phyloP scores from a whole-genome alignment of 371 early-diverging fungal genomes.

The Gilbertella persicaria region DNA sequence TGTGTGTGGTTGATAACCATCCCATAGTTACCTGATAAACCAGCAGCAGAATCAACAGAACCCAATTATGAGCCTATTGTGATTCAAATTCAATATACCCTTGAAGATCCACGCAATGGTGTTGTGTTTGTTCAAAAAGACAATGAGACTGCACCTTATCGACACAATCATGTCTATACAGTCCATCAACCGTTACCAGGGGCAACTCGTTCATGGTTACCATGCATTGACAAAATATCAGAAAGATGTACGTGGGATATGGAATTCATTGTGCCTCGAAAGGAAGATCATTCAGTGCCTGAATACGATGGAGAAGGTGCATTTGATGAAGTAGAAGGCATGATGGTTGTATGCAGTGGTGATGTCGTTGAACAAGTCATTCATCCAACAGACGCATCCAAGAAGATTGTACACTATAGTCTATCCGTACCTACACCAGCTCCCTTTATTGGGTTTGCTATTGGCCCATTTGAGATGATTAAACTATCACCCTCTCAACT shows the following conservation, averaged over 20 bases:
- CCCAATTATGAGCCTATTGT: constrained; percentile 43
- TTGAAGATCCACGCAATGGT: constrained; percentile 56
- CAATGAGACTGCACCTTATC: constrained; percentile 55
- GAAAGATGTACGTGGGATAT: constrained; percentile 89
- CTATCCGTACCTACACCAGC: constrained; percentile 69
- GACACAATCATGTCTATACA: constrained; percentile 74
- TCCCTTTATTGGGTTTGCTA: constrained; percentile 72
- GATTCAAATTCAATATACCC: constrained; percentile 53
- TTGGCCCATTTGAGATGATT: constrained; percentile 71
- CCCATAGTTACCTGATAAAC: background rate
- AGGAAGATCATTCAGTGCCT: constrained; percentile 26
- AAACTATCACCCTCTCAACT: constrained; percentile 47
- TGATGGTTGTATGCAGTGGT: constrained; percentile 76
- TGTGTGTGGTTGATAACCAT: no score
- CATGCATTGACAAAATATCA: constrained; percentile 78
- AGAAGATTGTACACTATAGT: constrained; percentile 65
- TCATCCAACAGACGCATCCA: constrained; percentile 61
- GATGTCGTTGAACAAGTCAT: constrained; percentile 70
- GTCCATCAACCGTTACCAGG: constrained; percentile 77
- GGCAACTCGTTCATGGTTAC: constrained; percentile 84
- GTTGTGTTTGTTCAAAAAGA: constrained; percentile 64
- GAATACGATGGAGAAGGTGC: constrained; percentile 51
- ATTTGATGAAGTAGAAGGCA: constrained; percentile 51
- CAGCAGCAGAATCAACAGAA: constrained; percentile 10
- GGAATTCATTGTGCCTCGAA: constrained; percentile 74